These are phyloP conservation scores for Salix caprea DNA, from an alignment of 345 rosid genomes.

Conservation along the genomic window DNA sequence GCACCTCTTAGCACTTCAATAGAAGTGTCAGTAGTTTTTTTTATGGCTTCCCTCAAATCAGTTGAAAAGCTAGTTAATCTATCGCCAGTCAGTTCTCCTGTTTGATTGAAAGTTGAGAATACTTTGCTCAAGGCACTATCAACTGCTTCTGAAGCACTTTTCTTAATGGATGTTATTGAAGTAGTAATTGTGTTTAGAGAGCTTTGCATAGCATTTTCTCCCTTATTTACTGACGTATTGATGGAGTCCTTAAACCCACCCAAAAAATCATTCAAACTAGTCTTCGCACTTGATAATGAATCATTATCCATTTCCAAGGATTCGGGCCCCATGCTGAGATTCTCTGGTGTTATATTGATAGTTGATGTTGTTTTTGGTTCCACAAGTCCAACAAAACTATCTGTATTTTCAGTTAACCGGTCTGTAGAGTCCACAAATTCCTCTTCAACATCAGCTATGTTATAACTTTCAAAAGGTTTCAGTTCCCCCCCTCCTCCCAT, in stretches of 20 bases:
- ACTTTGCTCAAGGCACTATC: slow-evolving; percentile 45
- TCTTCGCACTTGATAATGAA: slow-evolving; percentile 38
- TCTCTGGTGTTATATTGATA: slow-evolving; percentile 33
- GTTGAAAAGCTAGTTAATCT: slow-evolving; percentile 43
- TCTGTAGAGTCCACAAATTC: slow-evolving; percentile 26
- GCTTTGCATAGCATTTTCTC: slow-evolving; percentile 49
- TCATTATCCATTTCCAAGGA: slow-evolving; percentile 31
- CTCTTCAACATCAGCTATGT: slow-evolving; percentile 36
- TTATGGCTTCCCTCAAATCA: slow-evolving; percentile 55
- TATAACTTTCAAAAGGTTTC: slow-evolving; percentile 41
- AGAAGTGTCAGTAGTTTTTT: slow-evolving; percentile 47
- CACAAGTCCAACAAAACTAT: slow-evolving; percentile 23
- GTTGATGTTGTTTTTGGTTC: slow-evolving; percentile 39
- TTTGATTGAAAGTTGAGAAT: slow-evolving; percentile 51
- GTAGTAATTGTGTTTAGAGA: slow-evolving; percentile 54
- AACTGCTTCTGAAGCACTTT: slow-evolving; percentile 54
- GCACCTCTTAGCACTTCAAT: slow-evolving; percentile 62
- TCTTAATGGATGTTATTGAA: slow-evolving; percentile 47
- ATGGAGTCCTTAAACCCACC: slow-evolving; percentile 44
- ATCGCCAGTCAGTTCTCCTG: slow-evolving; percentile 48
- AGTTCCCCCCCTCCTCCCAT: slow-evolving; percentile 31
- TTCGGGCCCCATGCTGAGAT: slow-evolving; percentile 33
- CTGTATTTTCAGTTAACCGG: slow-evolving; percentile 34
- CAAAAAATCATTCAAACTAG: slow-evolving; percentile 47
- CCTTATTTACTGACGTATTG: slow-evolving; percentile 47